Conservation (phyloP, 768 basidiomycete genomes). For the Hygrocybe punicea region DNA sequence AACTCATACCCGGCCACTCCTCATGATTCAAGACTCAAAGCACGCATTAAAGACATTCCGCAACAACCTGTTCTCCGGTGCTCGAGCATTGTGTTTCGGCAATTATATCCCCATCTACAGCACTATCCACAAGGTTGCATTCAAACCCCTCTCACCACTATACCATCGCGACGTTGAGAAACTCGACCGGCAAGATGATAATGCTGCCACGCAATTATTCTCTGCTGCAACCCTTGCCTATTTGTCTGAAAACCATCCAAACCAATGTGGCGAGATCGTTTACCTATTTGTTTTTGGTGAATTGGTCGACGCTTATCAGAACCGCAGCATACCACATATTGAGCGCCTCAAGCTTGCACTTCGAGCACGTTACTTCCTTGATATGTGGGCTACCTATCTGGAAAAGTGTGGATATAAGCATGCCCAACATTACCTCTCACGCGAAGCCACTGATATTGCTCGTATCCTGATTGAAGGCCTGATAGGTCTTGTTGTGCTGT, state of each 20-base stretch:
- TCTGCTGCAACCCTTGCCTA: constrained; percentile 31
- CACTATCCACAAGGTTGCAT: constrained; percentile 19
- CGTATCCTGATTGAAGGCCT: constrained; percentile 30
- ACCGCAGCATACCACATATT: constrained; percentile 21
- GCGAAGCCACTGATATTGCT: constrained; percentile 33
- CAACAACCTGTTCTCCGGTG: constrained; percentile 33
- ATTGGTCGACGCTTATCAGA: constrained; percentile 39
- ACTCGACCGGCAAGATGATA: constrained; percentile 45
- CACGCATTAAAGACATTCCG: constrained; percentile 30
- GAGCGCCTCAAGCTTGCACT: constrained; percentile 31
- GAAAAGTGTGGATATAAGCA: constrained; percentile 15
- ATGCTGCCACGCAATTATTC: constrained; percentile 40
- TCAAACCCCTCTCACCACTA: constrained; percentile 15
- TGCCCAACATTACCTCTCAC: constrained; percentile 30
- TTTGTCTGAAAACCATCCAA: constrained; percentile 22
- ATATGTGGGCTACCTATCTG: constrained; percentile 29
- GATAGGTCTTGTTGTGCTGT: constrained; percentile 29
- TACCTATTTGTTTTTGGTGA: constrained; percentile 44
- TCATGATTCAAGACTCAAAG: constrained; percentile 31
- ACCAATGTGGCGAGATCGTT: constrained; percentile 24
- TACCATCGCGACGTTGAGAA: constrained; percentile 35
- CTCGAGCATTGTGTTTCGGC: constrained; percentile 24
- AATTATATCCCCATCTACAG: constrained; percentile 20
- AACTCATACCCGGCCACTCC: constrained; percentile 1
- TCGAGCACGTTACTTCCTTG: constrained; percentile 30